These are phyloP conservation scores for Apiotrichum sp. DNA, from an alignment of 1,284 basidiomycete species.

Conservation along the genomic window DNA sequence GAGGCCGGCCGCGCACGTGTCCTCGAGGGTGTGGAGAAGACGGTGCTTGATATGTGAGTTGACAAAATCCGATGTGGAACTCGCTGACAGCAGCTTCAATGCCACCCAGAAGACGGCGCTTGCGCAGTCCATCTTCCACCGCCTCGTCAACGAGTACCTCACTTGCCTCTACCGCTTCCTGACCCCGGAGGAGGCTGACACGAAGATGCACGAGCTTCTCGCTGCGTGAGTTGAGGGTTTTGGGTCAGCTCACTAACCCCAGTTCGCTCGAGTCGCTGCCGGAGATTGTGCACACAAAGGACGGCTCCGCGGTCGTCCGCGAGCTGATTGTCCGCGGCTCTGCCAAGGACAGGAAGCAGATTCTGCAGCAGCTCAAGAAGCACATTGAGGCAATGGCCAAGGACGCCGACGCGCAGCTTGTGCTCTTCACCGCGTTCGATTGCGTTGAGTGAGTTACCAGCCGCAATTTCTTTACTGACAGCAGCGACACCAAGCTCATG, in stretches of 20 bases:
- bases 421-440: slow-evolving; percentile 79
- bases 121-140: slow-evolving; percentile 76
- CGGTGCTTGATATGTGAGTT: slow-evolving; percentile 66
- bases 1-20: slow-evolving; percentile 61
- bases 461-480: not conserved
- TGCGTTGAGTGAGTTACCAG: slow-evolving; percentile 63
- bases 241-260: slow-evolving; percentile 24
- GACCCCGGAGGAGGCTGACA: slow-evolving; percentile 35
- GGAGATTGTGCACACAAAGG: slow-evolving; percentile 86
- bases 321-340: slow-evolving; percentile 71
- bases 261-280: slow-evolving; percentile 68
- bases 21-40: slow-evolving; percentile 63
- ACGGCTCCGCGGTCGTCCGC: slow-evolving; percentile 76
- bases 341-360: slow-evolving; percentile 84
- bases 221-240: slow-evolving; percentile 17
- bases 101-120: slow-evolving; percentile 81
- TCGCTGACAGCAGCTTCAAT: slow-evolving; percentile 58
- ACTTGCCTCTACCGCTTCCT: slow-evolving; percentile 43
- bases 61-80: not conserved
- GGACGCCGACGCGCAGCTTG: slow-evolving; percentile 79
- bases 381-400: slow-evolving; percentile 76
- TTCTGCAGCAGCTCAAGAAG: slow-evolving; percentile 75
- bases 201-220: slow-evolving; percentile 46
- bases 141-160: slow-evolving; percentile 52
- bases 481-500: slow-evolving; percentile 77